Percentiles rank a stretch among this genome's conserved stretches.
Conservation (phyloP, 352 stramenopile genomes). For the Saprolegnia parasitica region DNA sequence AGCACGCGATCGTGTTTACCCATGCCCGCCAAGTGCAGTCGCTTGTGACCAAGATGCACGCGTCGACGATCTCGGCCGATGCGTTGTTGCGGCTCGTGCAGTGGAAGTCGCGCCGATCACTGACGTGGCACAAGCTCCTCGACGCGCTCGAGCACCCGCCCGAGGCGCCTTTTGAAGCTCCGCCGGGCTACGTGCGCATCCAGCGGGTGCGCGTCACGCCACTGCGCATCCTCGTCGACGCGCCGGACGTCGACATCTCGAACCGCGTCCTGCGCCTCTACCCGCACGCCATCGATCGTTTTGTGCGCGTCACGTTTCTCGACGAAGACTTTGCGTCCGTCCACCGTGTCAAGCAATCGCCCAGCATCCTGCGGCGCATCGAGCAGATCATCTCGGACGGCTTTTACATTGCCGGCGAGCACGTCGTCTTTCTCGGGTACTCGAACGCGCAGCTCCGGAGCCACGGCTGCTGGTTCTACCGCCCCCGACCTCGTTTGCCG, state of each 20-base stretch:
- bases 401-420: constrained; percentile 3
- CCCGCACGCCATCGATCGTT: not conserved
- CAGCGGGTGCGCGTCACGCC: constrained; percentile 20
- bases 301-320: constrained; percentile 25
- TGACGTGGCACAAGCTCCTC: not conserved
- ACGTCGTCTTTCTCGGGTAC: constrained; percentile 22
- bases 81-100: too few relatives aligned
- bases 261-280: constrained; percentile 23
- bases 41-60: not conserved
- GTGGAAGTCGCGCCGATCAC: too few relatives aligned
- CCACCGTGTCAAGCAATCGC: not conserved
- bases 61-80: not conserved
- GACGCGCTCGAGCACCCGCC: not conserved
- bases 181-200: not conserved
- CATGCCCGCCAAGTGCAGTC: not conserved
- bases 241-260: constrained; percentile 14
- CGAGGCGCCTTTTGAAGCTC: too few relatives aligned
- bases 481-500: not conserved
- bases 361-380: not conserved
- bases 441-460: constrained; percentile 11
- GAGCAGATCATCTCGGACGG: not conserved
- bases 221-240: constrained; percentile 7
- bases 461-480: constrained; percentile 28
- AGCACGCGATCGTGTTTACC: constrained; percentile 2
- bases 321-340: constrained; percentile 22